Evolutionary conservation across 176 grass and related monocot species (phyloP), one percentile per base, ranked within the genome.

Genomic region (Ampelocalamus luodianensis): DNA sequence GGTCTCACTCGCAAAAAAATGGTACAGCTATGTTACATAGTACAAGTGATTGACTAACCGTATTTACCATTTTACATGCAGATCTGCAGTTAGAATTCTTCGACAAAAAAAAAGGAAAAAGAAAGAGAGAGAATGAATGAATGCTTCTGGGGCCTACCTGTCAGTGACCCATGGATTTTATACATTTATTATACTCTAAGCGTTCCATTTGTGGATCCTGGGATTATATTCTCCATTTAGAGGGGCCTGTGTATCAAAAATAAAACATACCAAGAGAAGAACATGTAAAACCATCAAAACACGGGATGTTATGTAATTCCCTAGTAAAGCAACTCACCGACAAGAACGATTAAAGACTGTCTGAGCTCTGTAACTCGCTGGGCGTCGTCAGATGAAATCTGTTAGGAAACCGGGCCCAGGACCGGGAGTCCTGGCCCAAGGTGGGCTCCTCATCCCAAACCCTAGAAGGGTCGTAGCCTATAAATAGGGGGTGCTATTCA

Each of bases 351-450:
- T 11, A 22, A 71, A 44, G 10, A 5, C 26, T 38, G 7, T 6
- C 44, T 13, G 44, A 42, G 10, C 62, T 55, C 36, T 42, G 32
- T 44, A 49, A 8, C 26, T 45, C 17, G 18, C 6, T 37, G 65
- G 27, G 1, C 27, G 58, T 65, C 50, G 48, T 81, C 37, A 87
- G 24, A 87, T 5, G 49, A 87, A 82, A n/a, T n/a, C n/a, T n/a
- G n/a, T n/a, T n/a, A n/a, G n/a, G n/a, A n/a, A n/a, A n/a, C n/a
- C n/a, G n/a, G n/a, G n/a, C n/a, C n/a, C n/a, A n/a, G n/a, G n/a
- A n/a, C n/a, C n/a, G n/a, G n/a, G n/a, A n/a, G n/a, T n/a, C n/a
- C n/a, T n/a, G n/a, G n/a, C n/a, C n/a, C n/a, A n/a, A n/a, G n/a
- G n/a, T n/a, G n/a, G n/a, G n/a, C n/a, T n/a, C n/a, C n/a, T n/a